A percentile compares a stretch with the other conserved stretches of the same genome.
These are phyloP conservation scores for Suillus ampliporus DNA, from an alignment of 768 basidiomycete genomes.

Conservation along the genomic window DNA sequence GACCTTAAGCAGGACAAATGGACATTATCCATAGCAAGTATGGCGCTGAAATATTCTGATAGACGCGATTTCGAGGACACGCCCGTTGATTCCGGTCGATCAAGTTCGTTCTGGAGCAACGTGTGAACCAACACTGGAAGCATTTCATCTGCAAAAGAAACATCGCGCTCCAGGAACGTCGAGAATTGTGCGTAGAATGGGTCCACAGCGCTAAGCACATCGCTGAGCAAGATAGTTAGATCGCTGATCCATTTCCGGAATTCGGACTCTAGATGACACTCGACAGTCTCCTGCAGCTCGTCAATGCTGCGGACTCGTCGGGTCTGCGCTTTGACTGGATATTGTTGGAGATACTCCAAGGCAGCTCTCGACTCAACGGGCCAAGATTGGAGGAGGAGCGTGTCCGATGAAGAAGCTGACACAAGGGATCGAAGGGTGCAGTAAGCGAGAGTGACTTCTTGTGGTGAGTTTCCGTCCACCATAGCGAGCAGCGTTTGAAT, in stretches of 20 bases:
- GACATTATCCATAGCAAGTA: conserved; percentile 31
- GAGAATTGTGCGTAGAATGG: conserved; percentile 73
- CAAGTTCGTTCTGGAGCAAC: conserved; percentile 49
- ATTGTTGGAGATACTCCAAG: conserved; percentile 55
- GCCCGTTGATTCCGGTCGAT: conserved; percentile 9
- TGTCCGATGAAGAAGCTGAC: conserved; percentile 43
- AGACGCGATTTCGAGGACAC: conserved; percentile 25
- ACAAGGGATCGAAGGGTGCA: conserved; percentile 64
- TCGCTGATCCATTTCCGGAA: conserved; percentile 69
- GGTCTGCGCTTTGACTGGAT: conserved; percentile 41
- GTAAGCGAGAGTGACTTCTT: conserved; percentile 64
- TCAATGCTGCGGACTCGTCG: conserved; percentile 43
- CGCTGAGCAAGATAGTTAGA: conserved; percentile 61
- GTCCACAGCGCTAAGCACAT: conserved; percentile 58
- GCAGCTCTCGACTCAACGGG: conserved; percentile 49
- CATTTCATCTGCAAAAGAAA: conserved; percentile 64
- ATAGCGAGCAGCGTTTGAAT: conserved; percentile 59
- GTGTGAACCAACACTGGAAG: conserved; percentile 81
- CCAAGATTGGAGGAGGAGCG: conserved; percentile 35
- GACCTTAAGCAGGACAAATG: conserved; percentile 55
- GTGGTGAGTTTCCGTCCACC: conserved; percentile 56
- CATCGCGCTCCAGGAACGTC: conserved; percentile 59
- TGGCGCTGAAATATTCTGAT: conserved; percentile 28
- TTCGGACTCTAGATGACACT: conserved; percentile 48
- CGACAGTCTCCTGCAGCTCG: conserved; percentile 35